Evolutionary conservation across 164 flowering plant species (phyloP).

Genomic region (Echeveria elegans): DNA sequence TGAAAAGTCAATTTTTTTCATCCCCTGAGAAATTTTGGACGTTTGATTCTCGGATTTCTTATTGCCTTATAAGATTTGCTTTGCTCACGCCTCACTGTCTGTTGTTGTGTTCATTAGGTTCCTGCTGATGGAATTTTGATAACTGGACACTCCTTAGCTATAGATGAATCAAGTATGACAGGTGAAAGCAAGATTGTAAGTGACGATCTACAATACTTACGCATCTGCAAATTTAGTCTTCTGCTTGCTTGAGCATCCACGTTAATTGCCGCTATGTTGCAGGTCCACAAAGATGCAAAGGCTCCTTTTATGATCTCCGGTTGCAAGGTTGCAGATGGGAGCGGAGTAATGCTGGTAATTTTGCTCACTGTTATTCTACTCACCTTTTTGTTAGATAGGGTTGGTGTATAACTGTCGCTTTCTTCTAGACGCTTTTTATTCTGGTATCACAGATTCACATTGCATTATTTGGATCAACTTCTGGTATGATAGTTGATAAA

Average conservation of each 20-base stretch:
- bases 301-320: slow-evolving; percentile 94
- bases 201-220: neutral
- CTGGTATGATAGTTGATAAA: too few species aligned
- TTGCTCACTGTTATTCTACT: neutral
- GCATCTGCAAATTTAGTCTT: neutral
- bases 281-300: slow-evolving; percentile 73
- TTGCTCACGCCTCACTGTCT: neutral
- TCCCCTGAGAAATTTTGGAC: neutral
- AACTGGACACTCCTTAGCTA: slow-evolving; percentile 78
- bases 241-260: neutral
- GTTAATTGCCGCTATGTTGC: slow-evolving; percentile 8
- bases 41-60: neutral
- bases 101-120: slow-evolving; percentile 39
- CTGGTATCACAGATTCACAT: neutral
- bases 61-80: neutral
- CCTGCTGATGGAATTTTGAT: slow-evolving; percentile 90
- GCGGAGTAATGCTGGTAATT: slow-evolving; percentile 88
- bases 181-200: slow-evolving; percentile 96
- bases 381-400: neutral
- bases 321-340: slow-evolving; percentile 97
- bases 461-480: neutral
- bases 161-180: slow-evolving; percentile 99
- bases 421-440: neutral
- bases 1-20: neutral
- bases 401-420: neutral